Percentiles rank a stretch among this genome's conserved stretches.
phyloP scores from a whole-genome alignment of 2,329 filamentous ascomycete genomes.

The Diplodia intermedia region DNA sequence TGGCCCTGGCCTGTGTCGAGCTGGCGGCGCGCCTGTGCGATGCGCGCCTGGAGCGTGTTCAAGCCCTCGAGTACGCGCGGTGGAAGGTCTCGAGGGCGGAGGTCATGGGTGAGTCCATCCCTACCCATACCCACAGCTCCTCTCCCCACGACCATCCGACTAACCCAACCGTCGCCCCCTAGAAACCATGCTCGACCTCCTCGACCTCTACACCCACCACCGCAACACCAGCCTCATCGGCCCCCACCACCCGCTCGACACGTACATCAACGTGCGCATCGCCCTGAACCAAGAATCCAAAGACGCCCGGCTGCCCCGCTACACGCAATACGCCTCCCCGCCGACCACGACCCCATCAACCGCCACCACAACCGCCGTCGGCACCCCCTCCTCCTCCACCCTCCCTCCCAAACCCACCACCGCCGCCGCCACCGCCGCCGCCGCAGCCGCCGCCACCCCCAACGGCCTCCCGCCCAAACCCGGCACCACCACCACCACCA shows the following conservation, averaged over 20 bases:
- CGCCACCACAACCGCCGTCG: conserved; percentile 42
- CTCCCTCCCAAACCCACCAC: conserved; percentile 1
- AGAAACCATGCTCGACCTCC: conserved; percentile 87
- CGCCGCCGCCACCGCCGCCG: no score
- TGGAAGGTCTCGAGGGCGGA: conserved; percentile 55
- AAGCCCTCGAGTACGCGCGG: conserved; percentile 54
- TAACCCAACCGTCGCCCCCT: conserved; percentile 37
- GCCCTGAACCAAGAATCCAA: conserved; percentile 82
- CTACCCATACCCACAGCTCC: background rate
- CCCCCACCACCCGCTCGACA: conserved; percentile 72
- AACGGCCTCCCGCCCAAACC: conserved; percentile 37
- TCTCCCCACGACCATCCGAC: background rate
- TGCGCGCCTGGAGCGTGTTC: conserved; percentile 59
- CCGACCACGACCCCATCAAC: conserved; percentile 51
- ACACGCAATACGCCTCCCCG: conserved; percentile 44
- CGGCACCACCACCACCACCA: conserved; percentile 43
- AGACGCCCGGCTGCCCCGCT: conserved; percentile 54
- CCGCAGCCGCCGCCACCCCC: background rate
- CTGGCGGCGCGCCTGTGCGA: conserved; percentile 74
- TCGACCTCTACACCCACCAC: conserved; percentile 92
- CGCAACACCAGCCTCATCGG: conserved; percentile 77
- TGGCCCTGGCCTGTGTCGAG: conserved; percentile 83
- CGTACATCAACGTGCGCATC: conserved; percentile 87
- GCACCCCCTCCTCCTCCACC: conserved; percentile 54
- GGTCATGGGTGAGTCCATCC: conserved; percentile 49